Conservation (phyloP, 2,329 filamentous ascomycete species). For the Helicocarpus griseus region DNA sequence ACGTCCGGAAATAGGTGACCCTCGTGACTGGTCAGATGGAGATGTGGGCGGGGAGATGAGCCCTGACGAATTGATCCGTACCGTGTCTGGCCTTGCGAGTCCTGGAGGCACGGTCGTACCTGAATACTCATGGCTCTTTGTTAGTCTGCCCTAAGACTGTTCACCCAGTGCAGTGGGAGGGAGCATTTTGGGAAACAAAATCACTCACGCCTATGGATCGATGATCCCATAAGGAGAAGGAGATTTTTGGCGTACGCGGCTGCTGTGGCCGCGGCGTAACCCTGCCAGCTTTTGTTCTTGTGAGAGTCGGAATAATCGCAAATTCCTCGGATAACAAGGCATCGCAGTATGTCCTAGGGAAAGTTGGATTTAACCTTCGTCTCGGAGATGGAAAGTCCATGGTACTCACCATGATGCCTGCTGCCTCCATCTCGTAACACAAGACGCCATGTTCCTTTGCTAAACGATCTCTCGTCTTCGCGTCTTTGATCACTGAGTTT, state of each 20-base stretch:
- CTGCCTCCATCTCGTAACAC: constrained; percentile 6
- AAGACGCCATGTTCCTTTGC: neutral
- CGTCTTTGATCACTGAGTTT: constrained; percentile 14
- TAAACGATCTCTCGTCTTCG: neutral
- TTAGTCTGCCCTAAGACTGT: neutral
- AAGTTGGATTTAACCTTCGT: neutral
- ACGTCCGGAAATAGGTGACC: neutral
- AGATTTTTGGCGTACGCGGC: neutral
- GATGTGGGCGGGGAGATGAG: no score
- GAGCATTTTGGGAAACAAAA: neutral
- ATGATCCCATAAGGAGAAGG: neutral
- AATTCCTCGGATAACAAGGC: neutral
- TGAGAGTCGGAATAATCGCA: neutral
- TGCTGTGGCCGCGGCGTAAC: neutral
- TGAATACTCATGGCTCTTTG: neutral
- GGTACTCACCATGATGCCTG: neutral
- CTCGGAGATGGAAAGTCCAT: neutral
- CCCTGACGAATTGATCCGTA: no score
- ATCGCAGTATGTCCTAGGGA: neutral
- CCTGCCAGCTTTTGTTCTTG: neutral
- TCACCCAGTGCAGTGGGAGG: neutral
- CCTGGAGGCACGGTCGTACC: neutral
- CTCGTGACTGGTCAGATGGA: neutral
- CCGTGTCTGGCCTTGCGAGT: no score
- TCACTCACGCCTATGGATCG: neutral